Evolutionary conservation across 352 stramenopile genomes (phyloP).

Genomic region (Phytophthora aleatoria): DNA sequence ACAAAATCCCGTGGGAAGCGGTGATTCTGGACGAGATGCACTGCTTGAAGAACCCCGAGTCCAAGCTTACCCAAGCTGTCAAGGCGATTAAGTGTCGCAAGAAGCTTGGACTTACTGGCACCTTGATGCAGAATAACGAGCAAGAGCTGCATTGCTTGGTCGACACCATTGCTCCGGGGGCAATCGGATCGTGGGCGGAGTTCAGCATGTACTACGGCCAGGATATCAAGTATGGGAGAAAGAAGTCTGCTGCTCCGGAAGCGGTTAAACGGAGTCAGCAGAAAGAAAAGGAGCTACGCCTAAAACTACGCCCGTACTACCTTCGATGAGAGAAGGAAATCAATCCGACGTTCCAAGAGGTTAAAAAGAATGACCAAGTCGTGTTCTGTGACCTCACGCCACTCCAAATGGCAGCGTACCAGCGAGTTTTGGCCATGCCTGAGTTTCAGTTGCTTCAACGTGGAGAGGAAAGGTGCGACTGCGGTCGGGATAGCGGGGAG

Average conservation of each 20-base stretch:
- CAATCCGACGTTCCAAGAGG: conserved; percentile 68
- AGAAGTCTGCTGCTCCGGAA: conserved; percentile 73
- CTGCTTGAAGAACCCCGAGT: conserved; percentile 97
- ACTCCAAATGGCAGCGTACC: conserved; percentile 70
- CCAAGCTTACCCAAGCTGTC: conserved; percentile 89
- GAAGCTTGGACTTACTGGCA: conserved; percentile 89
- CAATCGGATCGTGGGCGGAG: conserved; percentile 64
- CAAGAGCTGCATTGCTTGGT: conserved; percentile 83
- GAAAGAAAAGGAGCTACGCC: conserved; percentile 73
- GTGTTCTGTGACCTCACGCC: conserved; percentile 82
- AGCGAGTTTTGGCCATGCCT: conserved; percentile 70
- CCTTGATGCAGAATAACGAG: conserved; percentile 89
- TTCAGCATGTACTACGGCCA: conserved; percentile 82
- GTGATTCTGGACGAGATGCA: conserved; percentile 99
- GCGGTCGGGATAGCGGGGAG: conserved; percentile 54
- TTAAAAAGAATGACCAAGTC: conserved; percentile 81
- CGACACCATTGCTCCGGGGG: conserved; percentile 70
- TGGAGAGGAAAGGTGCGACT: conserved; percentile 73
- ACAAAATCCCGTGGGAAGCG: conserved; percentile 88
- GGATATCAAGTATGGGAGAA: conserved; percentile 84
- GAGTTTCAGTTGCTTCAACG: conserved; percentile 72
- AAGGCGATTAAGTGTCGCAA: conserved; percentile 63
- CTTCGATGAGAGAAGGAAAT: conserved; percentile 76
- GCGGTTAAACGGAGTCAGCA: conserved; percentile 59
- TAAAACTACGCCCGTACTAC: conserved; percentile 68